These are phyloP conservation scores for Lachnellula arida DNA, from an alignment of 2,329 filamentous ascomycete genomes.

Conservation along the genomic window DNA sequence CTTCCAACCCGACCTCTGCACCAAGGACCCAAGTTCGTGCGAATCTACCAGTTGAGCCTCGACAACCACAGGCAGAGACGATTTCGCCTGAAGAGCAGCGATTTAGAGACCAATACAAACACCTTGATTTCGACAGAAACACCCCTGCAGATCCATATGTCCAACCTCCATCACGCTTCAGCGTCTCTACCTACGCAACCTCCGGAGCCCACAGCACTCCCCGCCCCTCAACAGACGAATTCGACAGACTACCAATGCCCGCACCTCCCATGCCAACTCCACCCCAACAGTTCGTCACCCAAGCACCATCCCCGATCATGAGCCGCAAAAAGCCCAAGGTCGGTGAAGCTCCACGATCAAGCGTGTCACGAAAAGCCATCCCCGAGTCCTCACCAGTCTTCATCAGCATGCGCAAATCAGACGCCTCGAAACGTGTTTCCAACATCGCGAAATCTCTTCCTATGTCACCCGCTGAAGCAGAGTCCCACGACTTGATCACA, in stretches of 20 bases:
- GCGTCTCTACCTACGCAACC: constrained; percentile 30
- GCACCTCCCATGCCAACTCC: constrained; percentile 19
- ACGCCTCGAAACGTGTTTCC: constrained; percentile 16
- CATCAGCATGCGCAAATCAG: constrained; percentile 25
- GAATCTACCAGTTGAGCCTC: not conserved
- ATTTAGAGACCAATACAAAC: constrained; percentile 25
- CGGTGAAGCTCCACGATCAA: constrained; percentile 10
- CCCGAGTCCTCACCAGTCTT: constrained; percentile 24
- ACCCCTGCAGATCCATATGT: constrained; percentile 21
- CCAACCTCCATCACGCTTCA: constrained; percentile 31
- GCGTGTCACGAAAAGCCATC: constrained; percentile 26
- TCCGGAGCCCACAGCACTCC: constrained; percentile 27
- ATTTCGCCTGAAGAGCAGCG: constrained; percentile 8
- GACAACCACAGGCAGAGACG: not conserved
- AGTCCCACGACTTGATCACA: constrained; percentile 59
- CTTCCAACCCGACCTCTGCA: not conserved
- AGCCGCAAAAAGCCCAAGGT: constrained; percentile 27
- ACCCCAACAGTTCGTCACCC: constrained; percentile 9
- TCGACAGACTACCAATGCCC: constrained; percentile 12
- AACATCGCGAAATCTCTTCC: constrained; percentile 50
- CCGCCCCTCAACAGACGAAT: constrained; percentile 26
- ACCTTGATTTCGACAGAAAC: constrained; percentile 11
- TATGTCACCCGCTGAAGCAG: constrained; percentile 55
- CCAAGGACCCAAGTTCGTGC: constrained; percentile 1
- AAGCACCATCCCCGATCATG: constrained; percentile 22